Evolutionary conservation across 768 basidiomycete genomes (phyloP), one percentile per base, ranked within the genome.

Genomic region (Exidia glandulosa): DNA sequence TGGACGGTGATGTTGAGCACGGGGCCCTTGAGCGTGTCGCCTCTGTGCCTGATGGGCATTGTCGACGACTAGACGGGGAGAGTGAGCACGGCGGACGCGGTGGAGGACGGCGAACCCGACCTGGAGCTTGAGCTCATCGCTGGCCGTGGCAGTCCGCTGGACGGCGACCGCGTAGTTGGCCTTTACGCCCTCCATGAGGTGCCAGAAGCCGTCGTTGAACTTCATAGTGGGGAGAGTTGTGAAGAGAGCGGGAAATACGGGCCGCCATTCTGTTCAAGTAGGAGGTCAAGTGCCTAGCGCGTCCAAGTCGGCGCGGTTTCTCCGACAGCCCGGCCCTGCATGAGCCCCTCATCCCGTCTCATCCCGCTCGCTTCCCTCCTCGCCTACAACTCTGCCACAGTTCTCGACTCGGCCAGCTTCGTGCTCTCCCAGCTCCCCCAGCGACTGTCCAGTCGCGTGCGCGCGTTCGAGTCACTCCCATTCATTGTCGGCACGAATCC

Each of bases 401-500:
- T 91, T 2, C 73, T 92, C 3, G 77, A 79, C 23, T 91, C 89
- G n/a, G 88, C 85, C 3, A 76, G 79, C 3, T 89, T 87, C 70
- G 84, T 83, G 0, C 77, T 88, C 14, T 78, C 83, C 2, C 90
- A 92, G 70, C 83, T 92, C 16, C 90, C 91, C 25, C 78, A 85
- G 23, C 78, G 89, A 57, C 78, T 93, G 32, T 88, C 87, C 1
- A 82, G 80, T 60, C 84, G 90, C 13, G 85, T 89, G 48, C 81
- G 81, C 32, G 84, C 84, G 25, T 75, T 93, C 56, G 88, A 92
- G 67, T 73, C 78, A 1, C 78, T 93, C 32, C 90, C 90, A 1
- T 93, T 87, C 72, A 93, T 93, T 36, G 91, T 92, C 56, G 91
- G 89, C 25, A 90, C 87, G 57, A 93, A 93, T 69, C 90, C 90